phyloP scores from a whole-genome alignment of 2,329 filamentous ascomycete genomes.

The Diplodia intermedia region DNA sequence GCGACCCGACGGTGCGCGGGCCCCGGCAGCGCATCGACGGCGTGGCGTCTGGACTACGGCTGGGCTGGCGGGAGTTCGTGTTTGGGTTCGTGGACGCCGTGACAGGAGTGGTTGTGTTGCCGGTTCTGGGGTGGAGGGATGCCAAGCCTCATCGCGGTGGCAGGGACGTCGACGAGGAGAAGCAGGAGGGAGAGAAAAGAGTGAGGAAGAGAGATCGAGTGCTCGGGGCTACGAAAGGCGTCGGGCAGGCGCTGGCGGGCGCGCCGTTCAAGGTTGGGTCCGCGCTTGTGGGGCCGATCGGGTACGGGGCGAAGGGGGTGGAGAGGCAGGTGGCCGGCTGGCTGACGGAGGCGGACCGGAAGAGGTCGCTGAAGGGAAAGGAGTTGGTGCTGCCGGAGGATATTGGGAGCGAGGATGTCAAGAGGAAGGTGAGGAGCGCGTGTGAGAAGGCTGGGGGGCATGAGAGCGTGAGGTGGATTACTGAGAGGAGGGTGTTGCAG shows the following conservation, averaged over 20 bases:
- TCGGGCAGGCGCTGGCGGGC: background rate
- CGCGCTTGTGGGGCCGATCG: background rate
- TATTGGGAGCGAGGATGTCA: background rate
- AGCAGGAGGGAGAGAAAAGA: background rate
- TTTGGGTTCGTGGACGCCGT: background rate
- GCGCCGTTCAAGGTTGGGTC: background rate
- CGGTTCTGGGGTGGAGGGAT: background rate
- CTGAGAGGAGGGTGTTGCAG: background rate
- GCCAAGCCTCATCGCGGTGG: background rate
- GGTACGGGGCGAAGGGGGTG: conserved; percentile 10
- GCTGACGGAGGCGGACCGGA: conserved; percentile 2
- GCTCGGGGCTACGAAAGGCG: background rate
- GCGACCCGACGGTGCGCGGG: conserved; percentile 5
- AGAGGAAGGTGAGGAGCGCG: conserved; percentile 1
- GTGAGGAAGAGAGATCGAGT: background rate
- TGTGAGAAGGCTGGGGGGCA: background rate
- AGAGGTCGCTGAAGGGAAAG: background rate
- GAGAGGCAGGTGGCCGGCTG: conserved; percentile 1
- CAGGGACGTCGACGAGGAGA: background rate
- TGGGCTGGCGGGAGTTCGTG: background rate
- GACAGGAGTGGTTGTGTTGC: background rate
- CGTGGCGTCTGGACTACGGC: background rate
- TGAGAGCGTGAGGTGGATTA: background rate
- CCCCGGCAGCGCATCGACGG: background rate
- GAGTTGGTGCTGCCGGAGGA: background rate